Evolutionary conservation across 208 protist species (phyloP), one percentile per base, ranked within the genome.

Genomic region (Trypanosoma theileri): DNA sequence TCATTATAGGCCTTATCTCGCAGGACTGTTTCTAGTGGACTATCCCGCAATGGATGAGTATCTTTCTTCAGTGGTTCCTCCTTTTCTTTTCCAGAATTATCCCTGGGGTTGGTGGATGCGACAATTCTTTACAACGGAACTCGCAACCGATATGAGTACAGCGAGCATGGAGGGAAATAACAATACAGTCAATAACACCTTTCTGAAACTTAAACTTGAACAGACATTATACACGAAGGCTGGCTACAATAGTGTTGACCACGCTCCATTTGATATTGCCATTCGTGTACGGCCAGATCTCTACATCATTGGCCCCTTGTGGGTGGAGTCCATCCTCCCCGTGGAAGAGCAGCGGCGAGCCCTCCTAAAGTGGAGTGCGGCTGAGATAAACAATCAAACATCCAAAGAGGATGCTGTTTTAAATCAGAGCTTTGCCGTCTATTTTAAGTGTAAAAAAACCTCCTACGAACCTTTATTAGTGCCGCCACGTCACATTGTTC

Each of bases 241-340:
- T 14, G 19, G 17, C 10, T 13, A 54, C 50, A 54, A 24, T 28
- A 22, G 4, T 11, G n/a, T 21, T 24, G n/a, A n/a, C 17, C n/a
- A 54, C 50, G 17, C n/a, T n/a, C 50, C 50, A 21, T 54, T 54
- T 24, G 50, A 54, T 54, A 4, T 54, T 54, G 50, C 17, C 50
- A 54, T 54, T 54, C 50, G 50, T 4, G 50, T 54, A 10, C 16
- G 50, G 50, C 50, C 50, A 4, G 50, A 54, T 21, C 50, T 54
- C 19, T 54, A 21, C 50, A 21, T 21, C 50, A 54, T 54, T n/a
- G 50, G 50, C 19, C 50, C 50, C 9, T 24, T 54, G 16, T 54
- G 50, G 50, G 50, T 21, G 50, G 17, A 13, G 21, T 24, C 16
- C 9, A 8, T 54, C 24, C 50, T 54, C n/a, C 9, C 50, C 4